Percentiles rank a stretch among this genome's conserved stretches.
These are phyloP conservation scores for Cyclotella cryptica DNA, from an alignment of 108 stramenopile species.

Conservation along the genomic window DNA sequence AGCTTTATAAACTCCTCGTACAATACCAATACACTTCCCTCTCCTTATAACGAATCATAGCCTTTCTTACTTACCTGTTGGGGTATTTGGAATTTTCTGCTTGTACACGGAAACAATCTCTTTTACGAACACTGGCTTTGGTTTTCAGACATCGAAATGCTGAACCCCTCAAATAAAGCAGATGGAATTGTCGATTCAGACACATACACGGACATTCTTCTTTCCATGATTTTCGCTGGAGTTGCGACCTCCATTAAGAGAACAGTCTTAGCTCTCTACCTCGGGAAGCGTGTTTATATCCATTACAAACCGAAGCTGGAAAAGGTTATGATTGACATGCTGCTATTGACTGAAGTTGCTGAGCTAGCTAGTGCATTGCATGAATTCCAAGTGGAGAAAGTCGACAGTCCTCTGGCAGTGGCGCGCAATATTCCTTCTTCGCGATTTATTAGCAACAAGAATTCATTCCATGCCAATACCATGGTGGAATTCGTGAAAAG, in stretches of 20 bases:
- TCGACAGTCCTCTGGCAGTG: constrained; percentile 12
- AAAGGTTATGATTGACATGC: constrained; percentile 19
- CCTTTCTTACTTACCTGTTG: constrained; percentile 69
- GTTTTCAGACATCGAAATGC: constrained; percentile 67
- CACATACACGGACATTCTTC: constrained; percentile 63
- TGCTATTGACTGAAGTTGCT: constrained; percentile 49
- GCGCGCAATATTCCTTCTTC: background rate
- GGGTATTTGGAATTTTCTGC: constrained; percentile 63
- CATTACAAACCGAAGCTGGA: constrained; percentile 35
- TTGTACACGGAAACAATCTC: constrained; percentile 61
- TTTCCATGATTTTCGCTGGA: constrained; percentile 70
- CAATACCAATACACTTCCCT: background rate
- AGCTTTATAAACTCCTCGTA: background rate
- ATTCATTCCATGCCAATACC: constrained; percentile 22
- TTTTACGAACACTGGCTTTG: constrained; percentile 67
- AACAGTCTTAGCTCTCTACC: constrained; percentile 67
- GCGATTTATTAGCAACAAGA: constrained; percentile 8
- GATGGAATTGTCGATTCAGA: constrained; percentile 61
- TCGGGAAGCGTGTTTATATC: constrained; percentile 34
- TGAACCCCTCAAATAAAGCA: constrained; percentile 49
- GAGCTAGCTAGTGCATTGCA: constrained; percentile 60
- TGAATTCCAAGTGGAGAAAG: constrained; percentile 36
- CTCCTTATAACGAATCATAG: constrained; percentile 4
- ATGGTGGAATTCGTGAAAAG: constrained; percentile 44
- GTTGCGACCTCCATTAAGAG: constrained; percentile 67